Conservation (phyloP, 1,284 basidiomycete species). For the Uromyces viciae-fabae region DNA sequence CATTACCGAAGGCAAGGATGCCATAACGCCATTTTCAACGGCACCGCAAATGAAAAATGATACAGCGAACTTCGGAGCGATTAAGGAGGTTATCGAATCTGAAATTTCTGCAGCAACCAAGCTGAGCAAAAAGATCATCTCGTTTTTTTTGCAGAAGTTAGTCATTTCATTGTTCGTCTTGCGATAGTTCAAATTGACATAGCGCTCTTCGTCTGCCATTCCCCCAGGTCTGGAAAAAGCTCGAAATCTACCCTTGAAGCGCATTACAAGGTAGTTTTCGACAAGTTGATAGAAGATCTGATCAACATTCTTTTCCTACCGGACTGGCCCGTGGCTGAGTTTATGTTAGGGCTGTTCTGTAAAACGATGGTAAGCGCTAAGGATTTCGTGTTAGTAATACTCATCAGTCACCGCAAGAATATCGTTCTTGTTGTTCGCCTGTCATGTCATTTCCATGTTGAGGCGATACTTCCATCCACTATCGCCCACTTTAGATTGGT, state of each 20-base stretch:
- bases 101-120: slow-evolving; percentile 23
- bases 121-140: slow-evolving; percentile 40
- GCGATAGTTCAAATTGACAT: background rate
- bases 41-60: background rate
- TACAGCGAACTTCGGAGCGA: background rate
- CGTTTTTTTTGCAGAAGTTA: slow-evolving; percentile 38
- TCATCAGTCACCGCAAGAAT: background rate
- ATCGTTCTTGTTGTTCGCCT: background rate
- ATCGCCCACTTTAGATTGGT: slow-evolving; percentile 16
- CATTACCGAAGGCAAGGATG: background rate
- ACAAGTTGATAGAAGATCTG: slow-evolving; percentile 31
- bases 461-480: too few species aligned
- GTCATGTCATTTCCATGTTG: background rate
- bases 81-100: slow-evolving; percentile 27
- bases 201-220: too few species aligned
- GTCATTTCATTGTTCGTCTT: too few species aligned
- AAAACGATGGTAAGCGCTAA: slow-evolving; percentile 41
- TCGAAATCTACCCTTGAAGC: slow-evolving; percentile 35
- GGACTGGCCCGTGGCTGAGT: slow-evolving; percentile 44
- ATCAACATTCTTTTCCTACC: slow-evolving; percentile 32
- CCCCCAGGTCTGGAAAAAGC: slow-evolving; percentile 34
- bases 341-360: slow-evolving; percentile 33
- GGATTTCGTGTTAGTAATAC: background rate
- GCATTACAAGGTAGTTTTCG: slow-evolving; percentile 29
- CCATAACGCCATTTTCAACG: background rate